Evolutionary conservation across 148 eudicot genomes (phyloP), one percentile per base, ranked within the genome.

Genomic region (Vaccinium macrocarpon): DNA sequence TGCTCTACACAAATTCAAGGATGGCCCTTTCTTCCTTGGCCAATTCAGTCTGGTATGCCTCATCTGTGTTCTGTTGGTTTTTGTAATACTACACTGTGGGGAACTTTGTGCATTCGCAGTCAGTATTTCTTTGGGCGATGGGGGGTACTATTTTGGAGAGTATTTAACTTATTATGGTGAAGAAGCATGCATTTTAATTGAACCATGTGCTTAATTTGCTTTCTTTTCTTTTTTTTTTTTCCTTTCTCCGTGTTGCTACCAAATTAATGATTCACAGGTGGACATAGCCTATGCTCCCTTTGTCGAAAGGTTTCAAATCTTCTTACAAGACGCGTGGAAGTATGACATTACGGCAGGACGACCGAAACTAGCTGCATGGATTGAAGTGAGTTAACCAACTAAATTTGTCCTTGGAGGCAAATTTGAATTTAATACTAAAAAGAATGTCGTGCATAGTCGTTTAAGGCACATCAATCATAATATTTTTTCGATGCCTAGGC

Each of bases 11-110:
- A 95, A 92, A 87, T 95, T 91, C 82, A 91, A 90, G 81, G 97
- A 92, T 80, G 98, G 97, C 4, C 94, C 93, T 78, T 95, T 93
- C 89, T 92, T 95, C 89, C 97, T 96, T 80, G 99, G 93, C 77
- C 91, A 94, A 83, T 91, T 94, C 86, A 93, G 98, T 82, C 92
- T 89, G 85, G 98, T 96, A 88, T 9, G 61, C 61, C 78, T 50
- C 66, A 53, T 79, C 66, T 15, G 46, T 57, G 21, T 56, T 57
- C 51, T 32, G 50, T 77, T 7, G 38, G 57, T 23, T 79, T 29
- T n/a, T 0, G 13, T 32, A 35, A 8, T 56, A 49, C 51, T 27
- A 3, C 27, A 2, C 19, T 56, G 23, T 35, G 25, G 57, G 68
- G 82, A 57, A 32, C 50, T 35, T 35, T 35, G 38, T 35, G 38